Conservation (phyloP, 371 early-diverging fungal species). For the Apophysomyces trapeziformis region DNA sequence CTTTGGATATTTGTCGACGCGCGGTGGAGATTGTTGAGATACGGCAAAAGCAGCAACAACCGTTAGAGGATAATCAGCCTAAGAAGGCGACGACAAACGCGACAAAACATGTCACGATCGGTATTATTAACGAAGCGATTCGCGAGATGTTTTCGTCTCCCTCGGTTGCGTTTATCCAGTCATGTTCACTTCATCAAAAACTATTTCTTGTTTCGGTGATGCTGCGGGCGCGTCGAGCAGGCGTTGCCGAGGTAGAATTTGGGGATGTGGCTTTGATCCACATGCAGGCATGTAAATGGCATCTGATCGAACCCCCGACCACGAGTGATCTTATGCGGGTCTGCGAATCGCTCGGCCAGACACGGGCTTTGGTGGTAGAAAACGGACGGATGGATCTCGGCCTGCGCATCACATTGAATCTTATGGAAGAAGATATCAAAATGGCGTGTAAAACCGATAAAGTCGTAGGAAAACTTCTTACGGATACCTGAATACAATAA, state of each 20-base stretch:
- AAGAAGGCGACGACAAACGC: not conserved
- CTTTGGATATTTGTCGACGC: slow-evolving; percentile 92
- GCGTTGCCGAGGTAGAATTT: slow-evolving; percentile 78
- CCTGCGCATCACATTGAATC: slow-evolving; percentile 72
- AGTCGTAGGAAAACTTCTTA: slow-evolving; percentile 55
- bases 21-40: slow-evolving; percentile 84
- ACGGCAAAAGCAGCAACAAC: slow-evolving; percentile 23
- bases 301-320: slow-evolving; percentile 64
- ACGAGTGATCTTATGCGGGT: slow-evolving; percentile 67
- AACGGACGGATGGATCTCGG: slow-evolving; percentile 72
- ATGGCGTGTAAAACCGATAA: slow-evolving; percentile 75
- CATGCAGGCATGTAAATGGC: slow-evolving; percentile 68
- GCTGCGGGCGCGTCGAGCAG: slow-evolving; percentile 65
- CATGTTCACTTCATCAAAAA: slow-evolving; percentile 82
- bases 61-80: too few relatives aligned
- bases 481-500: slow-evolving; percentile 15
- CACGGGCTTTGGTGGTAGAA: slow-evolving; percentile 67
- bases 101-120: slow-evolving; percentile 69
- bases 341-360: slow-evolving; percentile 73
- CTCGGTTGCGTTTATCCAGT: slow-evolving; percentile 71
- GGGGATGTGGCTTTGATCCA: slow-evolving; percentile 61
- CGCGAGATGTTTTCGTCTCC: slow-evolving; percentile 87
- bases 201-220: slow-evolving; percentile 79
- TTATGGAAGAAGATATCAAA: slow-evolving; percentile 74
- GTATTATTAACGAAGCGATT: slow-evolving; percentile 76